Conservation (phyloP, 1,139 yeast species). For the Lodderomyces orthopsilosis region DNA sequence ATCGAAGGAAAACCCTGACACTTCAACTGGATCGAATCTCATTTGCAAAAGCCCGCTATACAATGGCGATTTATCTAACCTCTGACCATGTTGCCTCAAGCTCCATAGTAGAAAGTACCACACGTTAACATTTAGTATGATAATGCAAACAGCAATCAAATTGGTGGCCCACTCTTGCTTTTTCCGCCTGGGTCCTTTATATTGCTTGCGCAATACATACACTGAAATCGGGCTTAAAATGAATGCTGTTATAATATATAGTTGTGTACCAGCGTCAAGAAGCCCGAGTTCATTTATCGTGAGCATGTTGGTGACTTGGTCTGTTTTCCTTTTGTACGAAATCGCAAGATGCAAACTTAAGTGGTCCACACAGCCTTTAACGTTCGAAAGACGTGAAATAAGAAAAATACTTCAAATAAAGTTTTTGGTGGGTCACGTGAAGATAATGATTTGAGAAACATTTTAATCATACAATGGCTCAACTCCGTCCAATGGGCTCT, state of each 20-base stretch:
- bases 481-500: too few relatives aligned
- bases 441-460: too few relatives aligned
- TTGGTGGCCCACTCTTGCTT: background rate
- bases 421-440: too few relatives aligned
- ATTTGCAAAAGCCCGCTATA: background rate
- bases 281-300: background rate
- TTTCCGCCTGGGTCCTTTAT: background rate
- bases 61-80: slow-evolving; percentile 1
- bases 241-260: background rate
- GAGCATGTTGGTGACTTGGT: background rate
- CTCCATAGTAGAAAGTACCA: slow-evolving; percentile 2
- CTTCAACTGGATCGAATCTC: background rate
- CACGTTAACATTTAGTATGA: slow-evolving; percentile 3
- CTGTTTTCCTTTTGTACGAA: background rate
- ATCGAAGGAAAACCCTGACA: slow-evolving; percentile 1
- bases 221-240: background rate
- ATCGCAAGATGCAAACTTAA: too few relatives aligned
- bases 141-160: background rate
- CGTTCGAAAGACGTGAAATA: too few relatives aligned
- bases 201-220: background rate
- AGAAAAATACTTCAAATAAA: too few relatives aligned
- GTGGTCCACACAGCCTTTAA: too few relatives aligned
- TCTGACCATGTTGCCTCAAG: background rate
- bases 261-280: background rate
- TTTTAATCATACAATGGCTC: too few relatives aligned